These are phyloP conservation scores for Omphalea diandra DNA, from an alignment of 441 rosid genomes.

Conservation along the genomic window DNA sequence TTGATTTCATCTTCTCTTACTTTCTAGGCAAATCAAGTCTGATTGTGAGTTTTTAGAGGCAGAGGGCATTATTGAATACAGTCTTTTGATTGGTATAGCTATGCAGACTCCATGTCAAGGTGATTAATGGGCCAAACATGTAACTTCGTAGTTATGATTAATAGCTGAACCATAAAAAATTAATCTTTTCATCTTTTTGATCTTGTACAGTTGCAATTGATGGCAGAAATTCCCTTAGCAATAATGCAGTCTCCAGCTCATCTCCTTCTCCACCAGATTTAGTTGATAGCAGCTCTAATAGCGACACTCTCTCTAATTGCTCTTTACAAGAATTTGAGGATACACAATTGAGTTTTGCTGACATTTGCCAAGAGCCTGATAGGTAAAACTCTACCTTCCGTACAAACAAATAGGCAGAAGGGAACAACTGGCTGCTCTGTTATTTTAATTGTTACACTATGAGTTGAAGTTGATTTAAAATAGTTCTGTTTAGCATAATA, in stretches of 20 bases:
- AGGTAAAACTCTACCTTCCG: conserved; percentile 18
- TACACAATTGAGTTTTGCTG: conserved; percentile 13
- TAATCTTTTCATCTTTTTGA: background rate
- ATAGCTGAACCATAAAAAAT: background rate
- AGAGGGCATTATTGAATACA: conserved; percentile 54
- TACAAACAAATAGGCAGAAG: no score
- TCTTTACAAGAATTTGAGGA: conserved; percentile 18
- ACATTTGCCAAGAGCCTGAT: conserved; percentile 8
- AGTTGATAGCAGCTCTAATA: conserved; percentile 1
- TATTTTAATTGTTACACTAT: background rate
- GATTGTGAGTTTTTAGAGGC: conserved; percentile 56
- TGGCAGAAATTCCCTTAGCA: conserved; percentile 8
- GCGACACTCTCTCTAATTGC: background rate
- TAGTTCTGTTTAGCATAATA: background rate
- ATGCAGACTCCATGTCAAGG: conserved; percentile 39
- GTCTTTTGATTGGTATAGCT: conserved; percentile 49
- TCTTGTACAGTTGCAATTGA: conserved; percentile 22
- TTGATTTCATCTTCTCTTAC: background rate
- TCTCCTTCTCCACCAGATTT: conserved; percentile 20
- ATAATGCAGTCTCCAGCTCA: background rate
- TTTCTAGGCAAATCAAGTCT: conserved; percentile 50
- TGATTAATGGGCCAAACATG: conserved; percentile 7
- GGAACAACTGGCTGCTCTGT: background rate
- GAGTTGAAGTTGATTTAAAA: background rate
- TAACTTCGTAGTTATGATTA: background rate